Percentiles rank a stretch among this genome's conserved stretches.
Conservation (phyloP, 2,329 filamentous ascomycete genomes). For the Acrocalymma vagum region DNA sequence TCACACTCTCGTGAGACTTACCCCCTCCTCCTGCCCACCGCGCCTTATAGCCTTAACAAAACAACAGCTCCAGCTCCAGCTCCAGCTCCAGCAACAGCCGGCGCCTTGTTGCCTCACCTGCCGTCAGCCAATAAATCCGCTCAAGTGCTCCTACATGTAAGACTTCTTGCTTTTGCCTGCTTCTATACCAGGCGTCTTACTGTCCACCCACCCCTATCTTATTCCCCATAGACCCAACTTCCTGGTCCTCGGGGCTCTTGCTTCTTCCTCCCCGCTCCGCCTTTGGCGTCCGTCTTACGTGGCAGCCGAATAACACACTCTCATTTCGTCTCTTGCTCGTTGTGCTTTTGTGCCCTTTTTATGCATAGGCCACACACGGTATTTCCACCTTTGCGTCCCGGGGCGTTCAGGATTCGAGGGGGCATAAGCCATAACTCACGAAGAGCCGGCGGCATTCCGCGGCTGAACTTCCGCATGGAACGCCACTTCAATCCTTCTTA, state of each 20-base stretch:
- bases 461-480: no score
- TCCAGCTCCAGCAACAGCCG: constrained; percentile 7
- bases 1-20: no score
- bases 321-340: neutral
- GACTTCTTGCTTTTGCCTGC: constrained; percentile 9
- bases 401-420: no score
- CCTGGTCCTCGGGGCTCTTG: constrained; percentile 17
- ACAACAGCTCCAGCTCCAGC: constrained; percentile 8
- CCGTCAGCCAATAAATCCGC: constrained; percentile 6
- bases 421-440: no score
- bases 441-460: no score
- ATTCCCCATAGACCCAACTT: constrained; percentile 17
- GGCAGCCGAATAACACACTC: constrained; percentile 3
- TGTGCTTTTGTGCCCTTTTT: neutral
- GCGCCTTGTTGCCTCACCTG: neutral
- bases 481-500: no score
- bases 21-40: no score
- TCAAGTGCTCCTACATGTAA: constrained; percentile 4
- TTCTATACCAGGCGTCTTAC: constrained; percentile 6
- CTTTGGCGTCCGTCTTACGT: constrained; percentile 15
- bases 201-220: constrained; percentile 10
- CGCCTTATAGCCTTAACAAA: constrained; percentile 9
- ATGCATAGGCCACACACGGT: no score
- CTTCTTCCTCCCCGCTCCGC: constrained; percentile 13
- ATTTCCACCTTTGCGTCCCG: no score